phyloP scores from a whole-genome alignment of 2,329 filamentous ascomycete species.

The Rutstroemia sp. region DNA sequence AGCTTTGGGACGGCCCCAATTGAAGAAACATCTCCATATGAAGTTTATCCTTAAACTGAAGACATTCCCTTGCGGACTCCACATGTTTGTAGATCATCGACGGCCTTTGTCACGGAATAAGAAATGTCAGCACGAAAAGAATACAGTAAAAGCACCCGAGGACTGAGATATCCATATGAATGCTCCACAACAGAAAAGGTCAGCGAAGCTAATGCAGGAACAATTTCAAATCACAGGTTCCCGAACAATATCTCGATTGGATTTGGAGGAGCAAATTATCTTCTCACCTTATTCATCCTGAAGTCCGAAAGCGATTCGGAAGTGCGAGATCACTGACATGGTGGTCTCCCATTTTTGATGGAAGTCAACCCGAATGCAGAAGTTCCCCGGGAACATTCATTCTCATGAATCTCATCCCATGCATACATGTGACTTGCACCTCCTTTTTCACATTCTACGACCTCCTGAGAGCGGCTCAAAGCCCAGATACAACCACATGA shows the following conservation, averaged over 20 bases:
- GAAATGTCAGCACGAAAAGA: not conserved
- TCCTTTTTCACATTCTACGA: not conserved
- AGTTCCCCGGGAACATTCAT: not conserved
- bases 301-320: not conserved
- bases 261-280: not conserved
- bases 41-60: not conserved
- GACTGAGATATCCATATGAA: not conserved
- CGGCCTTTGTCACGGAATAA: slow-evolving; percentile 1
- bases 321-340: not conserved
- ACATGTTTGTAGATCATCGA: not conserved
- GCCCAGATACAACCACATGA: not conserved
- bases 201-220: not conserved
- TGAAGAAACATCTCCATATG: slow-evolving; percentile 1
- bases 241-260: not conserved
- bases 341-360: not conserved
- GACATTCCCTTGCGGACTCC: not conserved
- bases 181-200: not conserved
- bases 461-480: not conserved
- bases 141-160: no score
- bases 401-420: not conserved
- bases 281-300: not conserved
- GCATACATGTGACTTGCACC: not conserved
- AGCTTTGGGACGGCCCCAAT: not conserved
- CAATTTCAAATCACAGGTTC: not conserved
- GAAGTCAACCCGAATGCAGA: not conserved